These are phyloP conservation scores for Scalesia atractyloides DNA, from an alignment of 129 eudicot species.

Conservation along the genomic window DNA sequence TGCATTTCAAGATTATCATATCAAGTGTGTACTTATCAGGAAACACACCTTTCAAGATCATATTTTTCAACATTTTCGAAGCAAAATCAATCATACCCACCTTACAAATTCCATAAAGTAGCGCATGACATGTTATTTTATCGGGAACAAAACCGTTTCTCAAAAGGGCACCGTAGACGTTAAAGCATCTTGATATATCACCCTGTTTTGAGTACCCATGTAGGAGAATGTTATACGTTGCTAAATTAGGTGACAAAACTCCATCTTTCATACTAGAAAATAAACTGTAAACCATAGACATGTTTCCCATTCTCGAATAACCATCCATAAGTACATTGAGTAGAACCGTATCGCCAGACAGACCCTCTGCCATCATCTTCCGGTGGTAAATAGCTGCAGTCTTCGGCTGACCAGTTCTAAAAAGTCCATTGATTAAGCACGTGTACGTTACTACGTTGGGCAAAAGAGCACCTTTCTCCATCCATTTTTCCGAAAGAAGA, in stretches of 20 bases:
- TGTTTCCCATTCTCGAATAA: constrained; percentile 59
- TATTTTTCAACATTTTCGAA: constrained; percentile 59
- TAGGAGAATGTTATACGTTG: constrained; percentile 82
- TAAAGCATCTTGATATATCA: constrained; percentile 50
- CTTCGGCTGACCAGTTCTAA: constrained; percentile 55
- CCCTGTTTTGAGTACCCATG: constrained; percentile 66
- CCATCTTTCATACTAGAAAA: constrained; percentile 45
- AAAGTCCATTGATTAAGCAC: constrained; percentile 65
- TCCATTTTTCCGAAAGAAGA: constrained; percentile 46
- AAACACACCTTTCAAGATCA: constrained; percentile 53
- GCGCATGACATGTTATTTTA: constrained; percentile 66
- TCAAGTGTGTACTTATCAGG: constrained; percentile 60
- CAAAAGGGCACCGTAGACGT: constrained; percentile 46
- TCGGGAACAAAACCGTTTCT: constrained; percentile 70
- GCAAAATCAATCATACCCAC: constrained; percentile 66
- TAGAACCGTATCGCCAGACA: constrained; percentile 56
- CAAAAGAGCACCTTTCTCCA: constrained; percentile 44
- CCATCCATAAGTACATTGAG: constrained; percentile 80
- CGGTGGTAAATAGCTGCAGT: constrained; percentile 59
- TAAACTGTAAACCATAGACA: constrained; percentile 39
- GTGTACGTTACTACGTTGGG: constrained; percentile 56
- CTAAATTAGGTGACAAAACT: constrained; percentile 53
- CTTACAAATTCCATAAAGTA: constrained; percentile 61
- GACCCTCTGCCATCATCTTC: constrained; percentile 52
- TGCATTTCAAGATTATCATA: constrained; percentile 54